These are phyloP conservation scores for Pelargonium exstipulatum DNA, from an alignment of 441 rosid genomes.

Conservation along the genomic window DNA sequence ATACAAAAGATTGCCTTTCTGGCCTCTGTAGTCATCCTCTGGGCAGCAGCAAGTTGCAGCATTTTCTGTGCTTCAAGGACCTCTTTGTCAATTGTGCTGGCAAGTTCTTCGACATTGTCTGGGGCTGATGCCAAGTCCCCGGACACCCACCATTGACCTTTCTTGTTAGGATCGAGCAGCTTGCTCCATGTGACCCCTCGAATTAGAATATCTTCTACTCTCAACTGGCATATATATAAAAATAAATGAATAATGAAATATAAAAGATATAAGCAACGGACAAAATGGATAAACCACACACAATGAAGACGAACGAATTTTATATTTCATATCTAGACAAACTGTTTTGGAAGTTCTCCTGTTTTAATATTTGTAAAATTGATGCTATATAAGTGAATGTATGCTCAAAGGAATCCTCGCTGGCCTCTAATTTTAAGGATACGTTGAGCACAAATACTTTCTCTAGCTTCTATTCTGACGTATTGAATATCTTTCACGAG, in stretches of 20 bases:
- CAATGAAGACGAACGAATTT: too few relatives aligned
- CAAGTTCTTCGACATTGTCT: constrained; percentile 53
- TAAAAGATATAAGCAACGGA: not conserved
- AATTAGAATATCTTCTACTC: constrained; percentile 58
- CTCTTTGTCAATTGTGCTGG: constrained; percentile 77
- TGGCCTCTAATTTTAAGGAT: not conserved
- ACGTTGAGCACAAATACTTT: not conserved
- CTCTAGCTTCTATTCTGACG: not conserved
- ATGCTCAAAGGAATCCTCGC: not conserved
- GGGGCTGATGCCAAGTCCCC: constrained; percentile 37
- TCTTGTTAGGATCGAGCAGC: constrained; percentile 77
- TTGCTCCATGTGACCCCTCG: constrained; percentile 86
- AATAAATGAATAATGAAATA: constrained; percentile 8
- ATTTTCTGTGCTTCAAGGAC: constrained; percentile 69
- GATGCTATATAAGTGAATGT: not conserved
- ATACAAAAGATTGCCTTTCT: constrained; percentile 85
- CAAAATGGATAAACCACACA: not conserved
- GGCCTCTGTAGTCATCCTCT: constrained; percentile 86
- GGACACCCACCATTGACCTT: constrained; percentile 92
- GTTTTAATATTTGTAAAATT: not conserved
- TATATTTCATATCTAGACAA: not conserved
- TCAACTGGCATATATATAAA: constrained; percentile 35
- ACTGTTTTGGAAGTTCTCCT: not conserved
- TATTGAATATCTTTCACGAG: not conserved
- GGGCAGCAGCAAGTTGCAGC: constrained; percentile 85